phyloP scores from a whole-genome alignment of 208 protist genomes.

The Angomonas desouzai region DNA sequence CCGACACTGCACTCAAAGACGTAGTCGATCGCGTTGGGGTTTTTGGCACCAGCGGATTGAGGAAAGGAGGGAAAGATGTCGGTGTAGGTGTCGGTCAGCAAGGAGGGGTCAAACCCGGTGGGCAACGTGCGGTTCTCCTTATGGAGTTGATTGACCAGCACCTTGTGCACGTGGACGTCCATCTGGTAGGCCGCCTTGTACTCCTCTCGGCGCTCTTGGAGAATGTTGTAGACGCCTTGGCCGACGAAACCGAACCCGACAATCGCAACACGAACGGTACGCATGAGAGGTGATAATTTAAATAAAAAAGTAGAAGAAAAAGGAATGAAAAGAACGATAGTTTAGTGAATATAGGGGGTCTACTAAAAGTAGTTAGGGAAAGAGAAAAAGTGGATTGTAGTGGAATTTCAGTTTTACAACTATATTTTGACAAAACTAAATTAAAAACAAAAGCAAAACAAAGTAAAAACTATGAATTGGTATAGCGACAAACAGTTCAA shows the following conservation, averaged over 20 bases:
- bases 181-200: constrained; percentile 21
- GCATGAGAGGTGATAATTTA: background rate
- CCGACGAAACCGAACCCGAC: constrained; percentile 39
- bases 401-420: too few relatives aligned
- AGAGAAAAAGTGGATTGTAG: too few relatives aligned
- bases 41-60: background rate
- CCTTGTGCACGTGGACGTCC: constrained; percentile 25
- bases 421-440: too few relatives aligned
- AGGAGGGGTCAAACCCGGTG: constrained; percentile 8
- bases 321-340: too few relatives aligned
- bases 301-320: constrained; percentile 1
- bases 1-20: constrained; percentile 34
- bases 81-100: constrained; percentile 17
- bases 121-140: constrained; percentile 17
- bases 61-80: constrained; percentile 23
- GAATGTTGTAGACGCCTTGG: constrained; percentile 33
- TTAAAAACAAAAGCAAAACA: too few relatives aligned
- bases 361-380: too few relatives aligned
- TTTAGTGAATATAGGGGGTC: too few relatives aligned
- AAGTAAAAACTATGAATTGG: too few relatives aligned
- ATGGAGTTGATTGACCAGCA: constrained; percentile 22
- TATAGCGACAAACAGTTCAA: too few relatives aligned
- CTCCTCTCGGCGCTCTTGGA: constrained; percentile 24
- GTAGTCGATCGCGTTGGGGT: constrained; percentile 22
- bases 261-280: constrained; percentile 21